Evolutionary conservation across 371 early-diverging fungal species (phyloP).

Genomic region (Cokeromyces recurvatus): DNA sequence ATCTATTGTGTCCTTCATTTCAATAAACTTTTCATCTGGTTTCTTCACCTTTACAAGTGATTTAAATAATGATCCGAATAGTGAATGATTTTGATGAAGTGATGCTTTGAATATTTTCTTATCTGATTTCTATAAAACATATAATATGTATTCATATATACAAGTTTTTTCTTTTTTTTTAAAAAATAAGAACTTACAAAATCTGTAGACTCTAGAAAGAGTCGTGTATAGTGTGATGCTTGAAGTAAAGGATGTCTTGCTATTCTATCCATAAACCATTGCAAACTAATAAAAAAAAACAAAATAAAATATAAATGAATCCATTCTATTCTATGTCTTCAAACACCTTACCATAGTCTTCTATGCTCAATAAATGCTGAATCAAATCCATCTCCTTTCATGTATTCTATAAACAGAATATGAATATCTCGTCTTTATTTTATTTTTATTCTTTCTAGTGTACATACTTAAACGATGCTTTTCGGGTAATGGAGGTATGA

Average conservation of each 20-base stretch:
- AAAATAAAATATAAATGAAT: too few relatives aligned
- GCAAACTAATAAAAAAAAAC: conserved; percentile 47
- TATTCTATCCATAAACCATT: conserved; percentile 80
- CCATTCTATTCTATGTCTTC: too few relatives aligned
- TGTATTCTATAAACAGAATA: conserved; percentile 77
- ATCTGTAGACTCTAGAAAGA: conserved; percentile 80
- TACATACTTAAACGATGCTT: conserved; percentile 79
- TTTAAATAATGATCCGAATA: conserved; percentile 81
- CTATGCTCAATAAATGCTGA: conserved; percentile 85
- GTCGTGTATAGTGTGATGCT: conserved; percentile 57
- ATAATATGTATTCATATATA: background rate
- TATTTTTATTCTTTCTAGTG: too few relatives aligned
- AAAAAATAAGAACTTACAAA: conserved; percentile 40
- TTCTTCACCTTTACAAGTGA: conserved; percentile 83
- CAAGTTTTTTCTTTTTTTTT: background rate
- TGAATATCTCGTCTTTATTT: too few relatives aligned
- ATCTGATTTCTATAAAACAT: conserved; percentile 2
- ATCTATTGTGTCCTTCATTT: conserved; percentile 74
- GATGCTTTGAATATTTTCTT: conserved; percentile 28
- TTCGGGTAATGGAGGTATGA: conserved; percentile 91
- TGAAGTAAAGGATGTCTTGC: conserved; percentile 81
- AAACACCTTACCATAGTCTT: conserved; percentile 50
- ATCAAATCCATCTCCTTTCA: conserved; percentile 93
- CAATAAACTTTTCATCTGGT: conserved; percentile 81
- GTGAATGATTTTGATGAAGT: conserved; percentile 59